Conservation (phyloP, 169 alveolate species). For the Plasmodium berghei region DNA sequence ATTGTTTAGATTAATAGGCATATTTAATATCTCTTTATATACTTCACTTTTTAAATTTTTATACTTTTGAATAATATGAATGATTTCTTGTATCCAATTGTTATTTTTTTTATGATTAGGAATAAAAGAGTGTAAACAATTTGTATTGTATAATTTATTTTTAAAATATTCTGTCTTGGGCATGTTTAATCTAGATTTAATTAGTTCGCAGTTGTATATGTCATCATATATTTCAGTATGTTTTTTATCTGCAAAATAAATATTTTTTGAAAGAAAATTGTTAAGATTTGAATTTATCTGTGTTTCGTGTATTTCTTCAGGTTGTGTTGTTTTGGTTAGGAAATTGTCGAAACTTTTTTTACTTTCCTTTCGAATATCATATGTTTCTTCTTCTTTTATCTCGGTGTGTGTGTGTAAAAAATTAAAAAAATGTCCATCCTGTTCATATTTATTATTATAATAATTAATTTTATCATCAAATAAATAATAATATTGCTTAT, state of each 20-base stretch:
- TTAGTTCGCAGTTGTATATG: constrained; percentile 61
- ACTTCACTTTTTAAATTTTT: constrained; percentile 43
- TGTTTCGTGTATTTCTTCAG: not conserved
- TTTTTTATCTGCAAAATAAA: constrained; percentile 7
- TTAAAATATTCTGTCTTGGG: constrained; percentile 18
- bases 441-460: not conserved
- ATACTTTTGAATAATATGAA: constrained; percentile 22
- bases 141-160: not conserved
- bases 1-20: not conserved
- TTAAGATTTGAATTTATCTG: not conserved
- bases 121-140: not conserved
- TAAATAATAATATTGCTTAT: constrained; percentile 23
- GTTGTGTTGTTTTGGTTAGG: not conserved
- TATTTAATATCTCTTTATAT: constrained; percentile 23
- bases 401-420: not conserved
- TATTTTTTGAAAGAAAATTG: not conserved
- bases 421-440: not conserved
- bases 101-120: not conserved
- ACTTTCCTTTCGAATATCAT: too few species aligned
- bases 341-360: not conserved
- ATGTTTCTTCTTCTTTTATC: not conserved
- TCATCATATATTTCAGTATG: constrained; percentile 32
- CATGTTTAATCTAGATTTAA: constrained; percentile 17
- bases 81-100: not conserved
- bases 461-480: not conserved